Evolutionary conservation across 176 grass and related monocot genomes (phyloP).

Genomic region (Tillandsia leiboldiana): DNA sequence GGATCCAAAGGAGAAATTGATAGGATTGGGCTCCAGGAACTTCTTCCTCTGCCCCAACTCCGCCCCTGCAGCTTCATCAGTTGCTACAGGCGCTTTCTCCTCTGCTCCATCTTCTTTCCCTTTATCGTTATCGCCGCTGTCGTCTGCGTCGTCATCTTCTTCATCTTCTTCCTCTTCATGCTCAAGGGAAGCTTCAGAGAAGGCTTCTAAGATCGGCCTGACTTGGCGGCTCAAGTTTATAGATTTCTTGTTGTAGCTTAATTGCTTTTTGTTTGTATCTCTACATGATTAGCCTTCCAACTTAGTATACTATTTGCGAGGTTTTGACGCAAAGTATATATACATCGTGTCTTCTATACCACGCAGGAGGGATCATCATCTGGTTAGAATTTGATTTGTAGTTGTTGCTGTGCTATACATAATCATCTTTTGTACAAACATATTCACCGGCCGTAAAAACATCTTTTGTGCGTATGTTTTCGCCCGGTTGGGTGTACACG

Average conservation of each 20-base stretch:
- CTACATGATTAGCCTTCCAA: too few species aligned
- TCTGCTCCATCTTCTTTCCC: conserved; percentile 22
- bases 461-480: too few species aligned
- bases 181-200: conserved; percentile 15
- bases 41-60: conserved; percentile 82
- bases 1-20: conserved; percentile 51
- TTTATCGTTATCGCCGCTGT: too few species aligned
- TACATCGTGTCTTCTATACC: too few species aligned
- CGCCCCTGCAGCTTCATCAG: background rate
- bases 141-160: background rate
- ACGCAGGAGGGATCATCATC: too few species aligned
- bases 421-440: too few species aligned
- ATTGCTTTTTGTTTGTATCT: background rate
- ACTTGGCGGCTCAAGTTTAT: conserved; percentile 37
- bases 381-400: too few species aligned
- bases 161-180: conserved; percentile 2
- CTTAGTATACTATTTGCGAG: too few species aligned
- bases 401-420: too few species aligned
- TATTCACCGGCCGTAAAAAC: too few species aligned
- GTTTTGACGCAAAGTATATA: too few species aligned
- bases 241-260: conserved; percentile 27
- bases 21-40: conserved; percentile 73
- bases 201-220: conserved; percentile 5
- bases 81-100: conserved; percentile 5
- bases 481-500: too few species aligned